Evolutionary conservation across 148 eudicot species (phyloP).

Genomic region (Rhododendron ferrugineum): DNA sequence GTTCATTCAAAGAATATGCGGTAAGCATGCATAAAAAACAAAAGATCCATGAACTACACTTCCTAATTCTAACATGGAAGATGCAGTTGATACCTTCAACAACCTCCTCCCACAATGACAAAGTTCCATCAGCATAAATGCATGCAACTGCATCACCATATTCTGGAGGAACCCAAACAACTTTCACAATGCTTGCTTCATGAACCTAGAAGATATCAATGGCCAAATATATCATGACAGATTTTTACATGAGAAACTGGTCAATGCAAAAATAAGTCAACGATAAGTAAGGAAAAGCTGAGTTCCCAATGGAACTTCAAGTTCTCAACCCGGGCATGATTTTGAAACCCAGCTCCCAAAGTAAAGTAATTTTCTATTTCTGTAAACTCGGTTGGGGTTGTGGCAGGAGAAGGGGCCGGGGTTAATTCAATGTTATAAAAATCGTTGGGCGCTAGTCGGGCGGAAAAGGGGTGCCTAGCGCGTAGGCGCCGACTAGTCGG

Average conservation of each 20-base stretch:
- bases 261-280: neutral
- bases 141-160: constrained; percentile 88
- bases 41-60: neutral
- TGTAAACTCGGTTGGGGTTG: neutral
- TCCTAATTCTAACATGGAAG: neutral
- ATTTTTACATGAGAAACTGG: neutral
- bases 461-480: too few species aligned
- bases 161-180: constrained; percentile 89
- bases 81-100: constrained; percentile 43
- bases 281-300: neutral
- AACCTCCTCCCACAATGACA: constrained; percentile 90
- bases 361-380: neutral
- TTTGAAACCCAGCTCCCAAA: neutral
- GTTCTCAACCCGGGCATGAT: neutral
- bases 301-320: neutral
- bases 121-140: constrained; percentile 58
- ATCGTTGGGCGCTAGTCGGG: too few species aligned
- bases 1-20: neutral
- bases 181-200: constrained; percentile 54
- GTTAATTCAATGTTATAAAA: neutral
- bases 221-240: neutral
- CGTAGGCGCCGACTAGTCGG: too few species aligned
- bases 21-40: neutral
- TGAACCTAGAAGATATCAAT: constrained; percentile 36
- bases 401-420: neutral